Base-by-base conservation (phyloP, 805 yeast species). In the Suhomyces faveliae region DNA sequence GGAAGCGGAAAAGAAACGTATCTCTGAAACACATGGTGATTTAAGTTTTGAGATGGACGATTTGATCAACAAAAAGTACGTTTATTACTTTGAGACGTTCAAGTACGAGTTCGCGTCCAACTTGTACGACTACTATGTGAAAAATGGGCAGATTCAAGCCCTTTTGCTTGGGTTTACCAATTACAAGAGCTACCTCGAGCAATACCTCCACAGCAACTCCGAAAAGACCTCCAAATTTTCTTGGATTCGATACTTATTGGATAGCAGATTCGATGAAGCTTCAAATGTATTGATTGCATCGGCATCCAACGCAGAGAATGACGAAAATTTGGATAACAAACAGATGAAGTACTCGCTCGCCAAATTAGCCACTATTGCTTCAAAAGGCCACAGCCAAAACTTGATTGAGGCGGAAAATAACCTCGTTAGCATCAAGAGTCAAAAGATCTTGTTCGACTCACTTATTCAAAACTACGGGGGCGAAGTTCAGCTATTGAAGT, bases 241-340 rank as follows among this genome's bases (percentile, higher is more conserved):
- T 2, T 90, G 96, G 96, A 83, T 89, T 17, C 76, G 80, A 47
- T 78, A 84, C 48, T 62, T 89, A 11, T 61, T 80, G 25, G 79
- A 74, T 51, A 72, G 71, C 3, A 70, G 81, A 8, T 86, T 74
- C 59, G 53, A 45, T 4, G 58, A 64, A 1, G 92, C 90, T 0
- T 68, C 84, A 1, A 56, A 61, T 11, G 70, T 74, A 1, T 66
- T 89, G 24, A 56, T 70, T 3, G 59, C 65, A 12, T 74, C 80
- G 22, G 68, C 75, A 4, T 66, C 70, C 11, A 61, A 73, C 3
- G 19, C 48, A 4, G 48, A 56, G 7, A 51, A 60, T 2, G 76
- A 75, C 13, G 80, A 78, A 21, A 58, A 66, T 8, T 68, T 75
- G 39, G 64, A 64, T 10, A 77, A 76, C 53, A 78, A 77, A 55